phyloP scores from a whole-genome alignment of 805 yeast genomes.

The Groenewaldozyma tartarivorans region DNA sequence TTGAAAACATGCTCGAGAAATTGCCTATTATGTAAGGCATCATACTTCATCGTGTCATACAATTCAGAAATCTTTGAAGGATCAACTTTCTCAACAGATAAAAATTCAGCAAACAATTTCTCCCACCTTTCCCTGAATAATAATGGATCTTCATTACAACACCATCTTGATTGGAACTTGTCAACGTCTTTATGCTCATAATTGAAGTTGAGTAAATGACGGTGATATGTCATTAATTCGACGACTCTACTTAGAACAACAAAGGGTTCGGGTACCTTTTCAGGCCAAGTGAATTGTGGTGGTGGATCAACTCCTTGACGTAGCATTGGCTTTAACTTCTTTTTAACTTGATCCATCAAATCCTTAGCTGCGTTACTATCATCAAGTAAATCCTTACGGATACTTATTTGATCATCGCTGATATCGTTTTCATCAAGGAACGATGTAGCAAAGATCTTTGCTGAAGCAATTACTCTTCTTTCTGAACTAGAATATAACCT shows the following conservation, averaged over 20 bases:
- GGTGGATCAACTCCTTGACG: constrained; percentile 97
- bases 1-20: constrained; percentile 77
- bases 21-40: constrained; percentile 89
- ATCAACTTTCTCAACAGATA: constrained; percentile 88
- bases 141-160: constrained; percentile 91
- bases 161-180: constrained; percentile 74
- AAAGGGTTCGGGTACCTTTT: constrained; percentile 95
- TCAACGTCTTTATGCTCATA: constrained; percentile 57
- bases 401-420: constrained; percentile 69
- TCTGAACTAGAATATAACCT: constrained; percentile 87
- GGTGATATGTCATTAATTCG: constrained; percentile 89
- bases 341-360: constrained; percentile 94
- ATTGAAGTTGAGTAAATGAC: constrained; percentile 71
- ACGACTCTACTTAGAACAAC: constrained; percentile 89
- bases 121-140: constrained; percentile 96
- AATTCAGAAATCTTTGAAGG: constrained; percentile 95
- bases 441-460: constrained; percentile 76
- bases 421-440: constrained; percentile 60
- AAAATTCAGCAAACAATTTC: constrained; percentile 84
- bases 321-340: constrained; percentile 85
- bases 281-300: constrained; percentile 97
- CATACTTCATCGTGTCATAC: constrained; percentile 97
- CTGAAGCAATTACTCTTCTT: constrained; percentile 87
- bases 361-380: constrained; percentile 98
- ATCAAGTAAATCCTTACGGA: constrained; percentile 84